Percentiles rank a stretch among this genome's conserved stretches.
Evolutionary conservation across 306 rosid genomes (phyloP).

Genomic region (Macrotyloma uniflorum): DNA sequence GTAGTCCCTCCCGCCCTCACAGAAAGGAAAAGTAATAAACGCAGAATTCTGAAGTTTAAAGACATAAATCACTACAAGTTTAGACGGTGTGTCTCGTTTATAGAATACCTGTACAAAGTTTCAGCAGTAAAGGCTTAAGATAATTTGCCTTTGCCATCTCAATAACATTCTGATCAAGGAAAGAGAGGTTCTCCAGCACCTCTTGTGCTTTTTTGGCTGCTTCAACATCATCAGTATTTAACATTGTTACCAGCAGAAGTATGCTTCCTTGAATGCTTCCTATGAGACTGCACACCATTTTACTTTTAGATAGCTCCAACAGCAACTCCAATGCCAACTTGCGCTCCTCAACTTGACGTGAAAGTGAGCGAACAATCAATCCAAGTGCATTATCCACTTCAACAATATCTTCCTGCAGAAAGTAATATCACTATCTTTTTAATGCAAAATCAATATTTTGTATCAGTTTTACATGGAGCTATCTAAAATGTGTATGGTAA

Average conservation of each 20-base stretch:
- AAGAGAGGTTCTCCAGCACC: slow-evolving; percentile 63
- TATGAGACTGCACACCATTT: slow-evolving; percentile 42
- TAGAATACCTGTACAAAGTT: slow-evolving; percentile 68
- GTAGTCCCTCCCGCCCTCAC: background rate
- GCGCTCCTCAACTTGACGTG: slow-evolving; percentile 64
- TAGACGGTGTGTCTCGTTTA: slow-evolving; percentile 10
- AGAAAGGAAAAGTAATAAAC: background rate
- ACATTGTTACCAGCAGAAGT: slow-evolving; percentile 64
- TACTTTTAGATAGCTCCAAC: slow-evolving; percentile 58
- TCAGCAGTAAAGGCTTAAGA: slow-evolving; percentile 63
- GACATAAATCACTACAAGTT: slow-evolving; percentile 7
- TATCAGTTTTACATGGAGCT: slow-evolving; percentile 10
- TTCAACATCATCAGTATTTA: slow-evolving; percentile 56
- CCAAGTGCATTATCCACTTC: slow-evolving; percentile 57
- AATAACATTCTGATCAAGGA: slow-evolving; percentile 60
- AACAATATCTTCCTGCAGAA: slow-evolving; percentile 59
- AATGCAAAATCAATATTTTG: slow-evolving; percentile 9
- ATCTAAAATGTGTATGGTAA: background rate
- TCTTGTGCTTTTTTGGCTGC: slow-evolving; percentile 56
- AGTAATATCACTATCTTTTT: slow-evolving; percentile 7
- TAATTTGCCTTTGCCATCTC: slow-evolving; percentile 77
- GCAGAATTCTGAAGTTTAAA: background rate
- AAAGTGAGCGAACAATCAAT: slow-evolving; percentile 64
- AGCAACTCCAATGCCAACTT: slow-evolving; percentile 64
- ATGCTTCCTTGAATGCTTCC: slow-evolving; percentile 77